Evolutionary conservation across 345 rosid species (phyloP).

Genomic region (Hibiscus tridactylites): DNA sequence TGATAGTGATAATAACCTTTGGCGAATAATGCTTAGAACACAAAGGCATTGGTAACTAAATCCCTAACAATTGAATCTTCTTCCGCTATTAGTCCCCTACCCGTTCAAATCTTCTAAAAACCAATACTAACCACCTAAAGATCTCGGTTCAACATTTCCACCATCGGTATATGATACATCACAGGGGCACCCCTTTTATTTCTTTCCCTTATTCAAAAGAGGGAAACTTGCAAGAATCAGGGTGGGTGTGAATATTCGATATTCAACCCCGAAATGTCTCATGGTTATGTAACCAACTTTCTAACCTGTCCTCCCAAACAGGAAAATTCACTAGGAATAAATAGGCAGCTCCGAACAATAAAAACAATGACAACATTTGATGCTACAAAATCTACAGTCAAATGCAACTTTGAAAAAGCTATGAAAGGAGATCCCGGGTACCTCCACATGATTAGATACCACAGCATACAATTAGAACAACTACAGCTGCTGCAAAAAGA

Average conservation of each 20-base stretch:
- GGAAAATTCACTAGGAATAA: conserved; percentile 2
- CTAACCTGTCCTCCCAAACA: neutral
- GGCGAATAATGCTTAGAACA: neutral
- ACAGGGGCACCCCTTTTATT: neutral
- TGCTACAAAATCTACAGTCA: conserved; percentile 1
- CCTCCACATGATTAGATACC: conserved; percentile 20
- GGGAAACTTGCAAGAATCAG: neutral
- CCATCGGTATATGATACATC: neutral
- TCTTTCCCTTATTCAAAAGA: neutral
- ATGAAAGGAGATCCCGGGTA: neutral
- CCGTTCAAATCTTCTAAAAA: neutral
- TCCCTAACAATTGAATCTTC: neutral
- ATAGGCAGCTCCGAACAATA: neutral
- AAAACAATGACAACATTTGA: neutral
- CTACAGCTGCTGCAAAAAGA: conserved; percentile 17
- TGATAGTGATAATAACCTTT: neutral
- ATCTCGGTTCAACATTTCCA: neutral
- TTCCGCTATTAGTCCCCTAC: neutral
- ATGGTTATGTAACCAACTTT: neutral
- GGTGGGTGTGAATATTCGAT: neutral
- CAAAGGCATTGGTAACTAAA: neutral
- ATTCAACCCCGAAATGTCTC: neutral
- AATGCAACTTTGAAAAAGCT: neutral
- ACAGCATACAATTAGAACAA: conserved; percentile 23
- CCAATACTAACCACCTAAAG: neutral